Percentiles rank a stretch among this genome's conserved stretches.
Conservation (phyloP, 1,139 yeast genomes). For the Lodderomyces theae region DNA sequence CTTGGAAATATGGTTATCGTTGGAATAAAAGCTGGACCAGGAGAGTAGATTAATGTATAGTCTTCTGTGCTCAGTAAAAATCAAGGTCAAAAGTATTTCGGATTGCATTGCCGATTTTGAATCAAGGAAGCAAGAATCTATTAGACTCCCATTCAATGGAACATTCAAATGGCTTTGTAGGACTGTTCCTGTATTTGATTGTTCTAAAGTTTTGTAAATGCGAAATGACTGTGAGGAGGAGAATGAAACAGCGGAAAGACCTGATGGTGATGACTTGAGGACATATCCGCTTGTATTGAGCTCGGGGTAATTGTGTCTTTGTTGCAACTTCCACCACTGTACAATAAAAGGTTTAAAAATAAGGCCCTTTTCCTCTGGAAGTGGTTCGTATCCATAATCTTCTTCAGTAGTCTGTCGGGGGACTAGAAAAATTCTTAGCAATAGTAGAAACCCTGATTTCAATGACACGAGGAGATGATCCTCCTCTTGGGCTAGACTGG, state of each 20-base stretch:
- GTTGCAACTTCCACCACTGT: constrained; percentile 47
- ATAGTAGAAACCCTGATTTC: constrained; percentile 40
- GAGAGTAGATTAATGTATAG: constrained; percentile 37
- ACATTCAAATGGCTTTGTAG: constrained; percentile 40
- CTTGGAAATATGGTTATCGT: constrained; percentile 12
- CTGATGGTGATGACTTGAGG: constrained; percentile 29
- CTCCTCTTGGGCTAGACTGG: constrained; percentile 24
- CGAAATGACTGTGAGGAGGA: constrained; percentile 38
- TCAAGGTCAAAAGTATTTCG: constrained; percentile 34
- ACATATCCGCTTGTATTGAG: constrained; percentile 32
- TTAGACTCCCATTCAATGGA: constrained; percentile 38
- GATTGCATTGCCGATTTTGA: constrained; percentile 25
- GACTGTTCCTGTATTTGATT: constrained; percentile 38
- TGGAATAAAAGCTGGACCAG: constrained; percentile 27
- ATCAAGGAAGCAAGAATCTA: constrained; percentile 45
- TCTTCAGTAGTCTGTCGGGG: constrained; percentile 30
- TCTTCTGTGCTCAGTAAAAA: constrained; percentile 36
- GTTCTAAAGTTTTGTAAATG: constrained; percentile 34
- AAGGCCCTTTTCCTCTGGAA: constrained; percentile 13
- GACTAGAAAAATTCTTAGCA: constrained; percentile 35
- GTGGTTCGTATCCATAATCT: constrained; percentile 20
- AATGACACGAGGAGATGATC: constrained; percentile 44
- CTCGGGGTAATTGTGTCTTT: constrained; percentile 15
- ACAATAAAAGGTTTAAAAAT: constrained; percentile 45
- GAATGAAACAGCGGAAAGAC: constrained; percentile 38